These are phyloP conservation scores for Mycena crocata DNA, from an alignment of 768 basidiomycete genomes.

Conservation along the genomic window DNA sequence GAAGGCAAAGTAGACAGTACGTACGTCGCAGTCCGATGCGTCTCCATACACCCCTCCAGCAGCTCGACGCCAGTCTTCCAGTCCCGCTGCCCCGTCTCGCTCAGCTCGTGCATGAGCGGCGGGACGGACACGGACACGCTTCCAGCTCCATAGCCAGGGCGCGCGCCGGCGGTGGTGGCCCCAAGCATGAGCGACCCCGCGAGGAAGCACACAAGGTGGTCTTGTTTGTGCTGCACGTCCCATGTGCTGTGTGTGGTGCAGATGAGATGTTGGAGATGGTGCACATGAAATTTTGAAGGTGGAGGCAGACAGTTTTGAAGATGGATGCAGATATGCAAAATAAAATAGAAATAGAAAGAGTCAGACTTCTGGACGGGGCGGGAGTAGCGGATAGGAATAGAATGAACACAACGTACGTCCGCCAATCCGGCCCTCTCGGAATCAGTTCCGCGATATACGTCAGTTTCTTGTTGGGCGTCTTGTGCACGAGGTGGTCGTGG, in stretches of 20 bases:
- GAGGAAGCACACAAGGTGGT: conserved; percentile 86
- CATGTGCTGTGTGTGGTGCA: conserved; percentile 62
- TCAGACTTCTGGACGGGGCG: neutral
- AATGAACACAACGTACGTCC: conserved; percentile 42
- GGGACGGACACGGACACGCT: conserved; percentile 66
- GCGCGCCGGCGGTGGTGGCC: conserved; percentile 63
- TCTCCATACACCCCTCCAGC: conserved; percentile 76
- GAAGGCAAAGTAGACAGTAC: conserved; percentile 33
- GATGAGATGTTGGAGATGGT: too few species aligned
- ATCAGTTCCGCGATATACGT: conserved; percentile 76
- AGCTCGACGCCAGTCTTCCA: conserved; percentile 75
- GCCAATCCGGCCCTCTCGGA: conserved; percentile 49
- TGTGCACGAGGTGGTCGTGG: conserved; percentile 68
- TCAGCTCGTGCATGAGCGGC: conserved; percentile 60
- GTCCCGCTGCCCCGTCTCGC: conserved; percentile 64
- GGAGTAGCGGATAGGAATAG: conserved; percentile 26
- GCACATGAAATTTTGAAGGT: too few species aligned
- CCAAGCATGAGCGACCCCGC: conserved; percentile 82
- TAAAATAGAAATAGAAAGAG: neutral
- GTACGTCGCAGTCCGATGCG: conserved; percentile 71
- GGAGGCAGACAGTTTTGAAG: too few species aligned
- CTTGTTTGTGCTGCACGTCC: conserved; percentile 75
- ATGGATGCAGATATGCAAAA: too few species aligned
- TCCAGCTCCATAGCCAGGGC: too few species aligned
- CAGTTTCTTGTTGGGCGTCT: conserved; percentile 58